These are phyloP conservation scores for Ustilago hordei DNA, from an alignment of 1,284 basidiomycete species.

Conservation along the genomic window DNA sequence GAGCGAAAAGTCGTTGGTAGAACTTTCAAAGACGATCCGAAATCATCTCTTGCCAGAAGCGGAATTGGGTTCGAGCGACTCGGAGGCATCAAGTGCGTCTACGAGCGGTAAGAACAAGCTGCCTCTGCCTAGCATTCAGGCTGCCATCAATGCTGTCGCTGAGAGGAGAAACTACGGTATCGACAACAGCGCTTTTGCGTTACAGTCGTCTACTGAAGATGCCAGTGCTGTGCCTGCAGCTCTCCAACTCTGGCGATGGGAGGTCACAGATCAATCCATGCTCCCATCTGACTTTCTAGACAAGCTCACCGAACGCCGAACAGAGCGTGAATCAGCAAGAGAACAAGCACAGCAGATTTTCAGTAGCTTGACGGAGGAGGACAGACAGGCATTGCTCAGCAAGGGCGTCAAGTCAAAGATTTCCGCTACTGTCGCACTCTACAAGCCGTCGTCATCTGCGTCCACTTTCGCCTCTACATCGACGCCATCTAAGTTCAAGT, in stretches of 20 bases:
- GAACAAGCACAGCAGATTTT: conserved; percentile 43
- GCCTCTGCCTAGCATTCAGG: conserved; percentile 39
- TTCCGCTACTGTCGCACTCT: conserved; percentile 28
- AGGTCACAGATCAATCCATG: conserved; percentile 78
- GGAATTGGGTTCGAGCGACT: conserved; percentile 46
- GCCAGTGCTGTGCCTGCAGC: conserved; percentile 34
- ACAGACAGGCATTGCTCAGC: conserved; percentile 45
- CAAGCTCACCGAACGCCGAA: conserved; percentile 76
- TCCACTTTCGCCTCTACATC: conserved; percentile 2
- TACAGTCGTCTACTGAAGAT: conserved; percentile 14
- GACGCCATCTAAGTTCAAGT: conserved; percentile 11
- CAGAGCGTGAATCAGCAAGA: conserved; percentile 77
- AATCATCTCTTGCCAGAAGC: conserved; percentile 54
- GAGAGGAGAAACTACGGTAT: conserved; percentile 62
- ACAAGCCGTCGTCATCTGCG: conserved; percentile 1
- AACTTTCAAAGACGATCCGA: conserved; percentile 54
- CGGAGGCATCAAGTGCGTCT: conserved; percentile 21
- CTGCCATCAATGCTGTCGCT: conserved; percentile 54
- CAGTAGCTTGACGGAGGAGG: conserved; percentile 35
- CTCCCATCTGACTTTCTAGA: conserved; percentile 79
- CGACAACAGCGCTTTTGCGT: conserved; percentile 17
- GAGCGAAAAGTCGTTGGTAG: conserved; percentile 58
- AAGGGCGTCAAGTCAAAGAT: conserved; percentile 44
- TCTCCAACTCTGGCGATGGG: conserved; percentile 87
- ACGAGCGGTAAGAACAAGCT: conserved; percentile 34